Percentiles rank a stretch among this genome's conserved stretches.
phyloP scores from a whole-genome alignment of 306 rosid species.

The Castanea sativa region DNA sequence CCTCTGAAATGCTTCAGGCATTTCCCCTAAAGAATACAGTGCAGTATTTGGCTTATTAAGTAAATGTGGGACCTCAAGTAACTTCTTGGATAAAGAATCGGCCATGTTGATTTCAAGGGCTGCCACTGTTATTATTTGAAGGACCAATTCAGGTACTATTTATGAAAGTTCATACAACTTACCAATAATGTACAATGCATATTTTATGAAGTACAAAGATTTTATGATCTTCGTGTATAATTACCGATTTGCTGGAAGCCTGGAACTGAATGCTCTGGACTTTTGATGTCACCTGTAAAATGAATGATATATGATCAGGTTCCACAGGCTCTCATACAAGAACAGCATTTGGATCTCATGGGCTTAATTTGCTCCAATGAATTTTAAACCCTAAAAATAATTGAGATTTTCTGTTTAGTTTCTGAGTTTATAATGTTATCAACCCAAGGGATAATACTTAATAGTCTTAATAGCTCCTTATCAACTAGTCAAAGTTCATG shows the following conservation, averaged over 20 bases:
- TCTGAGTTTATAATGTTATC: neutral
- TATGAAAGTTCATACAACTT: neutral
- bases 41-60: neutral
- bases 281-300: slow-evolving; percentile 37
- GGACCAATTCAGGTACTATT: neutral
- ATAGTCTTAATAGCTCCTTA: neutral
- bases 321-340: neutral
- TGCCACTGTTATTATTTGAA: neutral
- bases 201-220: neutral
- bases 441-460: neutral
- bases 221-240: slow-evolving; percentile 17
- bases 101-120: no score
- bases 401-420: neutral
- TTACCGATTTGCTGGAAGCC: slow-evolving; percentile 11
- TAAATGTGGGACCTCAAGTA: no score
- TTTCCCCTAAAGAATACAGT: neutral
- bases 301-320: slow-evolving; percentile 20
- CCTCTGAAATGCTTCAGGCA: neutral
- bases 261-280: slow-evolving; percentile 19
- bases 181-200: neutral
- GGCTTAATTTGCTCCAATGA: neutral
- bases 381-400: slow-evolving; percentile 9
- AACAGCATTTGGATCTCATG: neutral
- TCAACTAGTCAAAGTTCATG: slow-evolving; percentile 3
- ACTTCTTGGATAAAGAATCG: neutral